Percentiles rank a stretch among this genome's conserved stretches.
Evolutionary conservation across 441 rosid genomes (phyloP).

Genomic region (Pelargonium citronellum): DNA sequence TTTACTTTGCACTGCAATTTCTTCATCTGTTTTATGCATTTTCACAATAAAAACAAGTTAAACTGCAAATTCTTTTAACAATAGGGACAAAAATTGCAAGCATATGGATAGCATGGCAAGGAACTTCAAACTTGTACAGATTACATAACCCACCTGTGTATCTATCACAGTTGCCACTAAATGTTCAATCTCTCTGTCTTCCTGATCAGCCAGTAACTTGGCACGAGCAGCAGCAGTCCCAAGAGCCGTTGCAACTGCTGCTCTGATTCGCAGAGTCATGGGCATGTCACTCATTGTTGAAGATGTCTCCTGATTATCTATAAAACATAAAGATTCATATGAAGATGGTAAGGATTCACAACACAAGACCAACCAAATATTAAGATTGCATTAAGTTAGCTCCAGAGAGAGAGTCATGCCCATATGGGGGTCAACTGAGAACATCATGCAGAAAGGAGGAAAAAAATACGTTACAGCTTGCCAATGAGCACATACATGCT

Average conservation of each 20-base stretch:
- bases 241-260: slow-evolving; percentile 68
- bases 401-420: not conserved
- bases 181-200: slow-evolving; percentile 64
- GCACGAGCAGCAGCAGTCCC: slow-evolving; percentile 81
- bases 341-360: slow-evolving; percentile 11
- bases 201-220: slow-evolving; percentile 71
- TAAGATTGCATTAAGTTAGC: not conserved
- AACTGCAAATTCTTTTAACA: not conserved
- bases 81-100: slow-evolving; percentile 10
- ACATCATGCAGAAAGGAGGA: not conserved
- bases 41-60: slow-evolving; percentile 7
- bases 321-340: slow-evolving; percentile 4
- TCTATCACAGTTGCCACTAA: slow-evolving; percentile 55
- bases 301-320: slow-evolving; percentile 38
- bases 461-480: not conserved
- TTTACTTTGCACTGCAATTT: slow-evolving; percentile 59
- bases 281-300: slow-evolving; percentile 41
- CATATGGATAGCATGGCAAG: not conserved
- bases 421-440: too few species aligned
- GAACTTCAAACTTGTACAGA: too few species aligned
- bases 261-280: slow-evolving; percentile 57
- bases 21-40: slow-evolving; percentile 41
- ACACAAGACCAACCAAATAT: not conserved
- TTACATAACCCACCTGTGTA: slow-evolving; percentile 48
- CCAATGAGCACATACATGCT: not conserved